These are phyloP conservation scores for Colletotrichum shisoi DNA, from an alignment of 2,329 filamentous ascomycete species.

Conservation along the genomic window DNA sequence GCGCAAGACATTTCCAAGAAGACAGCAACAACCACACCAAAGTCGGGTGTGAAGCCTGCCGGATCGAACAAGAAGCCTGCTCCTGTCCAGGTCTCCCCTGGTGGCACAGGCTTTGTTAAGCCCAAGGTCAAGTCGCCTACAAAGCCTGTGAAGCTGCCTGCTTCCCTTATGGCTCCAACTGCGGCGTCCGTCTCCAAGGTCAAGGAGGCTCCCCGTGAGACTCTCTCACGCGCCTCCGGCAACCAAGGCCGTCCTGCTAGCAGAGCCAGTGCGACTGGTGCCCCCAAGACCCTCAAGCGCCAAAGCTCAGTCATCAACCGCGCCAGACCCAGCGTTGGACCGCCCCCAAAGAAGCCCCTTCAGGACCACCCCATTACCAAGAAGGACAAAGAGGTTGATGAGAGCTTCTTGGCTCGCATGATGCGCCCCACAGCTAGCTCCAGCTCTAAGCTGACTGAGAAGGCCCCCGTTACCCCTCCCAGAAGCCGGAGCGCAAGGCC, in stretches of 20 bases:
- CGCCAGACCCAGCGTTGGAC: slow-evolving; percentile 63
- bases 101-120: slow-evolving; percentile 60
- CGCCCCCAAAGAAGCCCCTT: slow-evolving; percentile 65
- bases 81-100: slow-evolving; percentile 52
- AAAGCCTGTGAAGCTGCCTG: slow-evolving; percentile 70
- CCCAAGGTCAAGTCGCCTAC: slow-evolving; percentile 74
- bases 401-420: slow-evolving; percentile 81
- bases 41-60: slow-evolving; percentile 46
- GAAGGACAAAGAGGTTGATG: slow-evolving; percentile 66
- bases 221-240: slow-evolving; percentile 40
- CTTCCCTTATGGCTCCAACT: slow-evolving; percentile 74
- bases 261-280: slow-evolving; percentile 51
- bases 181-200: slow-evolving; percentile 73
- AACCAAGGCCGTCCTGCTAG: slow-evolving; percentile 56
- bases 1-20: slow-evolving; percentile 35
- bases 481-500: slow-evolving; percentile 48
- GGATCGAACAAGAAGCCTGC: slow-evolving; percentile 55
- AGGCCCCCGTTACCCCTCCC: slow-evolving; percentile 61
- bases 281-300: slow-evolving; percentile 51
- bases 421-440: slow-evolving; percentile 78
- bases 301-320: slow-evolving; percentile 57
- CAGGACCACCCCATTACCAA: slow-evolving; percentile 58
- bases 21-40: slow-evolving; percentile 42
- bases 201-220: slow-evolving; percentile 43
- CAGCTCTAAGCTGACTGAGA: slow-evolving; percentile 72